These are phyloP conservation scores for Syncephalastrum racemosum DNA, from an alignment of 371 early-diverging fungal species.

Conservation along the genomic window DNA sequence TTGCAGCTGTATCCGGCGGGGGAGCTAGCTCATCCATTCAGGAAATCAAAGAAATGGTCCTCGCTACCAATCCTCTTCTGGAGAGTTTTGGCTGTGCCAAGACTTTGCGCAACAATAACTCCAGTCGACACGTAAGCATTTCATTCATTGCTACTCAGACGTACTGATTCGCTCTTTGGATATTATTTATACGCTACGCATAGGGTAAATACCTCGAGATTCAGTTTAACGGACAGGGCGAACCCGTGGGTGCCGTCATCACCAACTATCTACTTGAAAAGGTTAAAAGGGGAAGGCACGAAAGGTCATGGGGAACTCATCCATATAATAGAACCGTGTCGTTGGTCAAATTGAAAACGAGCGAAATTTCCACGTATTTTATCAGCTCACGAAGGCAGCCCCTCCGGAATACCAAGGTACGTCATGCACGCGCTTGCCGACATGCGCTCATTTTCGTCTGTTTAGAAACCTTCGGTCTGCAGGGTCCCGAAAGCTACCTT, in stretches of 20 bases:
- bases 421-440: background rate
- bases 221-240: conserved; percentile 89
- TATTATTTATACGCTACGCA: background rate
- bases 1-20: conserved; percentile 91
- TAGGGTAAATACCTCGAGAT: conserved; percentile 99
- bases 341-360: conserved; percentile 94
- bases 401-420: conserved; percentile 69
- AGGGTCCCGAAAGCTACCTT: conserved; percentile 79
- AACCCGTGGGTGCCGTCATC: conserved; percentile 97
- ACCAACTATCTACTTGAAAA: conserved; percentile 98
- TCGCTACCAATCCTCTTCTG: conserved; percentile 95
- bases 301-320: background rate
- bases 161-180: background rate
- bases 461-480: conserved; percentile 72
- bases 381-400: conserved; percentile 84
- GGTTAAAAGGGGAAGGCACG: conserved; percentile 45
- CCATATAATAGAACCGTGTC: conserved; percentile 73
- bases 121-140: conserved; percentile 89
- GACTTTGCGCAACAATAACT: conserved; percentile 98
- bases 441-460: background rate
- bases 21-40: conserved; percentile 77
- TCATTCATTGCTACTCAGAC: background rate
- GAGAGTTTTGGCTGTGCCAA: conserved; percentile 99
- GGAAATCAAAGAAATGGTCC: conserved; percentile 93
- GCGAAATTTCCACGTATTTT: conserved; percentile 98